Evolutionary conservation across 1,284 basidiomycete genomes (phyloP), one percentile per base, ranked within the genome.

Genomic region (Wallemia hederae): DNA sequence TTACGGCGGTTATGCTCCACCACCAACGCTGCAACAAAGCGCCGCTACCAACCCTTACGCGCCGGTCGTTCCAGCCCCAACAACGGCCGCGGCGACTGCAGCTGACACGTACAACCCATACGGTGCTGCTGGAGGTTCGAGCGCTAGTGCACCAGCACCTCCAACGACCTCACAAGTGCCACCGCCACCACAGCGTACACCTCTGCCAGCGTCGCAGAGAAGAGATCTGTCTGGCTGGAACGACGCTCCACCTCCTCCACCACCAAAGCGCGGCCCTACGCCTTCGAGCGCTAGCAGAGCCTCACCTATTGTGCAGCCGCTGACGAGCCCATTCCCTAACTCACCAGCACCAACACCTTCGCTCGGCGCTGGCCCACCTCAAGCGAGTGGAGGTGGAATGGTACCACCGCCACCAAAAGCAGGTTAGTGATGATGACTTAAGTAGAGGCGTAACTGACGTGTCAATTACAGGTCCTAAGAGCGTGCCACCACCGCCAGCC

Each of bases 261-360:
- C 72, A 5, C 68, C 74, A 15, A 49, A 49, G 39, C 73, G 76
- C 59, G 79, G 80, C 60, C 67, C 71, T n/a, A 76, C 76, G 1
- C 75, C 80, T 1, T 74, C 74, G 34, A 73, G 77, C 1, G 67
- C 75, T 7, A 74, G 69, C 60, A 65, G 72, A 25, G 71, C 69
- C 56, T 66, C 66, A 1, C 61, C 64, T 9, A 83, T 83, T 66
- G 79, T 78, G 0, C 73, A 74, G 1, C 78, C 85, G 0, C 92
- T 96, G 69, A 82, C 81, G 17, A 79, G 85, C 26, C 90, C 90
- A 0, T 94, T 96, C 80, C 85, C 88, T 7, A 87, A 85, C 65
- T 75, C 69, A 59, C 66, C 69, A 24, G 63, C 66, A 25, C 59
- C 63, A 14, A 49, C 65, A 60, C 64, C 24, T 75, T n/a, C 34